Percentiles rank a stretch among this genome's conserved stretches.
Evolutionary conservation across 108 stramenopile species (phyloP).

Genomic region (Ochromonas danica): DNA sequence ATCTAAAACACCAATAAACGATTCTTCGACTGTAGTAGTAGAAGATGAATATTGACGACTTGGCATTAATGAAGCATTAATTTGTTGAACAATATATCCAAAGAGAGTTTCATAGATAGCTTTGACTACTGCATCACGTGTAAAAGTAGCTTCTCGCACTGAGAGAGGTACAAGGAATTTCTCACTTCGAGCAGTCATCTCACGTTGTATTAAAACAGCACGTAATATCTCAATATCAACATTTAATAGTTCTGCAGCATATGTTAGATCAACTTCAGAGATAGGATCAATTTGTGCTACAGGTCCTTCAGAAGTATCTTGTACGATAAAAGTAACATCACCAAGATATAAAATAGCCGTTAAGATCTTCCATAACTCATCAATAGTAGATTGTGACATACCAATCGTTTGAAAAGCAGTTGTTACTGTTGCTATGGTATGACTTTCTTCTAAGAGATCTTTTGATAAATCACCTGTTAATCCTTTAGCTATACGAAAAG

Average conservation of each 20-base stretch:
- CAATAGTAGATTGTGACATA: not conserved
- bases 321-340: conserved; percentile 34
- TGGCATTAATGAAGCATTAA: not conserved
- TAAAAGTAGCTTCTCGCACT: conserved; percentile 35
- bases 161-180: conserved; percentile 41
- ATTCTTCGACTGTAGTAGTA: not conserved
- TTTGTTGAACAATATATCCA: not conserved
- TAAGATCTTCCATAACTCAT: conserved; percentile 10
- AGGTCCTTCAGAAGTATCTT: conserved; percentile 1
- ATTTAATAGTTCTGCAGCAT: conserved; percentile 33
- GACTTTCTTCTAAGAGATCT: not conserved
- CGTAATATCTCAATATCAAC: conserved; percentile 38
- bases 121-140: conserved; percentile 19
- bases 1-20: conserved; percentile 43
- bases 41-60: not conserved
- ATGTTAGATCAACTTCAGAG: not conserved
- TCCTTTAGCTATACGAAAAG: not conserved
- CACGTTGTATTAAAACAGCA: conserved; percentile 44
- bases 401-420: not conserved
- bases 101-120: conserved; percentile 22
- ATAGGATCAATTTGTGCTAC: not conserved
- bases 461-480: not conserved
- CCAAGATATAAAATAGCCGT: conserved; percentile 50
- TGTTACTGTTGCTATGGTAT: not conserved
- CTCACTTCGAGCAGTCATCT: conserved; percentile 43